phyloP scores from a whole-genome alignment of 1,139 yeast genomes.

The Yamadazyma dushanensis region DNA sequence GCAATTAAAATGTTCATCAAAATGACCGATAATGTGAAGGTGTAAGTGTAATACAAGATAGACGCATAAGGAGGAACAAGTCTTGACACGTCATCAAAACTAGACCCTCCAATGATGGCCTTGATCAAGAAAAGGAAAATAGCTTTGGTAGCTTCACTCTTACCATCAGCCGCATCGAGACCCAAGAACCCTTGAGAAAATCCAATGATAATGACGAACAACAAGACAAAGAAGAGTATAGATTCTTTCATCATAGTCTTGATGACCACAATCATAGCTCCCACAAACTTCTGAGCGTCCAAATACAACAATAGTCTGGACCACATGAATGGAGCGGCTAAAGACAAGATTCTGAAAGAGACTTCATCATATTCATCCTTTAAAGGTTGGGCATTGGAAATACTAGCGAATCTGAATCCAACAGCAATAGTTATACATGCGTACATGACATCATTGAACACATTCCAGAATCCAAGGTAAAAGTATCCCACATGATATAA shows the following conservation, averaged over 20 bases:
- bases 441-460: constrained; percentile 73
- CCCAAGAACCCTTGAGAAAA: constrained; percentile 87
- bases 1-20: constrained; percentile 83
- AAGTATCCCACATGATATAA: constrained; percentile 73
- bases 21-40: constrained; percentile 71
- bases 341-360: constrained; percentile 69
- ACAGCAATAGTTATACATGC: constrained; percentile 53
- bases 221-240: constrained; percentile 71
- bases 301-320: constrained; percentile 70
- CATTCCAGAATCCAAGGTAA: constrained; percentile 79
- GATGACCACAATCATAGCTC: constrained; percentile 83
- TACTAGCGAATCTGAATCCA: constrained; percentile 55
- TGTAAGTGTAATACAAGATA: constrained; percentile 70
- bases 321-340: constrained; percentile 91
- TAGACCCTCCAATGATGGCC: constrained; percentile 72
- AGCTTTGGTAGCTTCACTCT: constrained; percentile 66
- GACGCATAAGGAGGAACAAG: constrained; percentile 87
- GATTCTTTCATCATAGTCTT: constrained; percentile 89
- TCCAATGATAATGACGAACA: constrained; percentile 71
- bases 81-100: constrained; percentile 65
- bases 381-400: constrained; percentile 27
- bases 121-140: constrained; percentile 66
- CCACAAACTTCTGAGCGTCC: constrained; percentile 81
- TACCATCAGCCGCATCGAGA: constrained; percentile 84
- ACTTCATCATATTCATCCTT: constrained; percentile 55